Base-by-base conservation (phyloP, 2,329 filamentous ascomycete species). In the Pezizomycotina sp. region DNA sequence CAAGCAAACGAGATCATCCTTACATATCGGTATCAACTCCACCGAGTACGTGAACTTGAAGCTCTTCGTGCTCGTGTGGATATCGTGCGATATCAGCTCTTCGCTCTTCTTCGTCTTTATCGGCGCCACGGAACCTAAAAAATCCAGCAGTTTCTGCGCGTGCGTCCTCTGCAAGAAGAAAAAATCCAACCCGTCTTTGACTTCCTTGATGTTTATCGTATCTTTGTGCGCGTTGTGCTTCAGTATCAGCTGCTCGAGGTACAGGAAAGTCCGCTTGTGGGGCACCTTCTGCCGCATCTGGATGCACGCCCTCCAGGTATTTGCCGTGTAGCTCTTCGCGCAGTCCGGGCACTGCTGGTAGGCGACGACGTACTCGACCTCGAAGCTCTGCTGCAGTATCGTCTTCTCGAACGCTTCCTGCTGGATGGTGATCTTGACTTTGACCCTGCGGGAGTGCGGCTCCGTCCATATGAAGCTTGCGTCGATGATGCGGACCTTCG, bases 381-480 rank as follows among this genome's bases (percentile, higher is more conserved):
- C 86, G 56, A 98, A 93, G 32, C 74, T 77, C 60, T 98, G 89
- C 60, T 98, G 89, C 51, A 98, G 56, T 42, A 77, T 74, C 6
- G 71, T 72, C 23, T 69, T 71, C 50, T 74, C 63, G 50, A 68
- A 69, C 26, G 69, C 69, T 38, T 52, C 50, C n/a, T 71, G 67
- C 54, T 95, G 89, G 30, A 95, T 76, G 1, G 89, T 95, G 58
- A 98, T 76, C 64, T 93, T 93, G 57, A 95, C 75, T 61, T 84
- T 91, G 47, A 95, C 69, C 56, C 89, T 68, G 54, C 82, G 69
- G 51, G 84, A 93, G 62, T 98, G 89, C 7, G 89, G 86, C 59
- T 98, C 89, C 1, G 89, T 98, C 89, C 89, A 98, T 55, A 95
- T 79, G 56, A 95, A 98, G 52, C 74, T 79, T 29, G 89, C 89